phyloP scores from a whole-genome alignment of 2,329 filamentous ascomycete species.

The Pestalotiopsis sp. region DNA sequence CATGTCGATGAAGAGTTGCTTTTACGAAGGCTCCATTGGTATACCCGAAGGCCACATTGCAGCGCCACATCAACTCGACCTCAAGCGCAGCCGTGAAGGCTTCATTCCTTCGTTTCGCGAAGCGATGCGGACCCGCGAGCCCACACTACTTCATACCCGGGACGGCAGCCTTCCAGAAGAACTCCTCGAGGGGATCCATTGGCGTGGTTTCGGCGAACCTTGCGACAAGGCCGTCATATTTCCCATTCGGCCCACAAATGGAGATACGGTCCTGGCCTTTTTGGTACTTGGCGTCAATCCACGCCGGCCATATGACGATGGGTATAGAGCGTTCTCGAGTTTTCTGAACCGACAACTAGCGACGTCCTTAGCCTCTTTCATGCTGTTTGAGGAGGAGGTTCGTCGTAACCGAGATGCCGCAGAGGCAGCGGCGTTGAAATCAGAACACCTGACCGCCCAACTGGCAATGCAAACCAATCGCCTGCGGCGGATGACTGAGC shows the following conservation, averaged over 20 bases:
- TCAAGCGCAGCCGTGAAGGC: conserved; percentile 33
- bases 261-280: conserved; percentile 59
- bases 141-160: conserved; percentile 28
- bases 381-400: conserved; percentile 66
- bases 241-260: conserved; percentile 60
- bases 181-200: conserved; percentile 53
- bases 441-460: conserved; percentile 33
- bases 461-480: conserved; percentile 35
- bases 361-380: conserved; percentile 63
- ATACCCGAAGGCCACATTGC: conserved; percentile 34
- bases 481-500: conserved; percentile 36
- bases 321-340: conserved; percentile 59
- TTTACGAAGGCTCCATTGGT: conserved; percentile 35
- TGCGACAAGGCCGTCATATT: conserved; percentile 59
- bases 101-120: conserved; percentile 38
- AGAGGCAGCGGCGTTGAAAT: conserved; percentile 34
- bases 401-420: conserved; percentile 41
- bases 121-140: conserved; percentile 36
- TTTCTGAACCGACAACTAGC: conserved; percentile 49
- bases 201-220: conserved; percentile 55
- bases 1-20: conserved; percentile 35
- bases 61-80: conserved; percentile 33
- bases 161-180: conserved; percentile 50
- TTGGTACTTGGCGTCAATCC: conserved; percentile 64
- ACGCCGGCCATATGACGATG: conserved; percentile 61